phyloP scores from a whole-genome alignment of 108 stramenopile genomes.

The Skeletonema marinoi region DNA sequence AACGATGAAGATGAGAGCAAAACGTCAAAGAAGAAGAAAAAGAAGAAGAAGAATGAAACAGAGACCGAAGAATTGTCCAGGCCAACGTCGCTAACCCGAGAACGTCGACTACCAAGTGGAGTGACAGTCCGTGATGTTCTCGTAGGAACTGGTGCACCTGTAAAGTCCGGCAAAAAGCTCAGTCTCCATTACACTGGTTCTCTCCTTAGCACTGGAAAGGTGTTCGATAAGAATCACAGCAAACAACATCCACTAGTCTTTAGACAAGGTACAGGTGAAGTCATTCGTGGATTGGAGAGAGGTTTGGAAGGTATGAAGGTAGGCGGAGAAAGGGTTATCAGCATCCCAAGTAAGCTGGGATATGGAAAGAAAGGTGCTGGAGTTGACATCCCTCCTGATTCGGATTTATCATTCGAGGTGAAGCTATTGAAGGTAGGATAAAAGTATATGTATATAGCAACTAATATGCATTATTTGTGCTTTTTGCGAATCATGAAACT shows the following conservation, averaged over 20 bases:
- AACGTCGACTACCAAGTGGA: conserved; percentile 50
- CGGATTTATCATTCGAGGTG: conserved; percentile 54
- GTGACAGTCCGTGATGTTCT: conserved; percentile 49
- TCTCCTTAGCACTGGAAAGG: conserved; percentile 44
- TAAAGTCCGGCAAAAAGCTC: conserved; percentile 45
- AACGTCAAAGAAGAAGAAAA: conserved; percentile 4
- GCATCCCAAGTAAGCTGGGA: conserved; percentile 52
- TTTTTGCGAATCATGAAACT: neutral
- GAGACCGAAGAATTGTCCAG: conserved; percentile 19
- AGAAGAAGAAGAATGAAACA: conserved; percentile 25
- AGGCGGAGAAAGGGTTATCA: conserved; percentile 57
- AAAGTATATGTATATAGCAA: neutral
- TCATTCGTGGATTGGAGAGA: conserved; percentile 61
- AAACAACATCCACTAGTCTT: conserved; percentile 53
- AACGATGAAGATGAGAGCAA: neutral
- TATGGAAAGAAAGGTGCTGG: conserved; percentile 53
- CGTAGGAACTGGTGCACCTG: conserved; percentile 48
- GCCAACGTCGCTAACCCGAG: conserved; percentile 44
- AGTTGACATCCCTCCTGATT: conserved; percentile 46
- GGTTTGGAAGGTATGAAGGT: conserved; percentile 68
- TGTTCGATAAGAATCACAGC: conserved; percentile 56
- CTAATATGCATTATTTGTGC: neutral
- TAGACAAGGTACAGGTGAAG: conserved; percentile 56
- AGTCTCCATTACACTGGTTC: conserved; percentile 52
- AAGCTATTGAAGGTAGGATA: conserved; percentile 55